Evolutionary conservation across 2,329 filamentous ascomycete species (phyloP), one percentile per base, ranked within the genome.

Genomic region (Fusarium abutilonis): DNA sequence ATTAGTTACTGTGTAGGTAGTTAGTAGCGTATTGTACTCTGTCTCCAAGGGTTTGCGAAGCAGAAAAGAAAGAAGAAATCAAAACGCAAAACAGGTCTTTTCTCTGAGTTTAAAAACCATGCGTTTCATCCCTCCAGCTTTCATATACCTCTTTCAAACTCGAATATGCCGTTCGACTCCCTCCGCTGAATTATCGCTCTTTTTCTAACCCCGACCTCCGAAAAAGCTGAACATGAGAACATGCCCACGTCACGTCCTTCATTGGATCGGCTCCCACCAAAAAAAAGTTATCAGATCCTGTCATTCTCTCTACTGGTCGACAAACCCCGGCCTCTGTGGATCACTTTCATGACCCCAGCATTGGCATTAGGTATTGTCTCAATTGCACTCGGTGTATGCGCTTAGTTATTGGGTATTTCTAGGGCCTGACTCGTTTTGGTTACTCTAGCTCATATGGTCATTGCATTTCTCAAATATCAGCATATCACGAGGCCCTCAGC

Each of bases 181-280:
- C 32, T 40, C 63, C 62, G 62, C 62, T 65, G 19, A 63, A 52
- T 59, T 65, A 34, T 29, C 46, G 45, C 42, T 21, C 19, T 44
- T 45, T n/a, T 17, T 40, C 57, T 66, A 63, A 43, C 53, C 66
- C 62, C 62, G 54, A 64, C 35, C 48, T 36, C 61, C 61, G 52
- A 26, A 26, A 26, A 65, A 46, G 47, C 43, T 52, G 52, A 44
- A 14, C n/a, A 14, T 26, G 23, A 26, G 38, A 36, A 15, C 43
- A 46, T 57, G 28, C 9, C n/a, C 28, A 32, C 47, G 61, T 26
- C 23, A 26, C 23, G 23, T 4, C 8, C 56, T 44, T 48, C 61
- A 64, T 64, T 52, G 35, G 49, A 35, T 60, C 34, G 31, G 48
- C 49, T 48, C 32, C 47, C 52, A 48, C 40, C 17, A 19, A 26